Percentiles rank a stretch among this genome's conserved stretches.
Evolutionary conservation across 177 flowering plant species (phyloP).

Genomic region (Vitis hybrid): DNA sequence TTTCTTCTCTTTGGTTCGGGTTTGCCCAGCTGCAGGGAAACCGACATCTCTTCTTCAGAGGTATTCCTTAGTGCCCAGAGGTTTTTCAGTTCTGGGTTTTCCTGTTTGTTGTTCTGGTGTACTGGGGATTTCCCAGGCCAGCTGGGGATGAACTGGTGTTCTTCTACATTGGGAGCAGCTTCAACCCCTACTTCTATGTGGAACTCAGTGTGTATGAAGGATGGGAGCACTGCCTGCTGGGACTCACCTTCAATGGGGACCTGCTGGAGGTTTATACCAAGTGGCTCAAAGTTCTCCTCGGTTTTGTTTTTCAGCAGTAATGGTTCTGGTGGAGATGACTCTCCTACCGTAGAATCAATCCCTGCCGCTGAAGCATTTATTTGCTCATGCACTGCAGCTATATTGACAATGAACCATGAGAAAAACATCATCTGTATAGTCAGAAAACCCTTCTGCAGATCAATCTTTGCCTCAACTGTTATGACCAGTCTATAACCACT

Average conservation of each 20-base stretch:
- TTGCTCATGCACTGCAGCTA: slow-evolving; percentile 79
- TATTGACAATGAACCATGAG: slow-evolving; percentile 6
- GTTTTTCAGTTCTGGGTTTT: slow-evolving; percentile 19
- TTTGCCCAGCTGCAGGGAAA: slow-evolving; percentile 57
- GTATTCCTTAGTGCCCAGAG: slow-evolving; percentile 30
- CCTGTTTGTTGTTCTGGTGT: slow-evolving; percentile 19
- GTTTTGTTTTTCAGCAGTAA: slow-evolving; percentile 33
- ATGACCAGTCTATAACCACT: no score
- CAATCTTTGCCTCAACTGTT: no score
- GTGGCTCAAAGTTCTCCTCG: slow-evolving; percentile 55
- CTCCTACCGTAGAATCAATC: slow-evolving; percentile 67
- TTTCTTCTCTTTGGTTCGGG: slow-evolving; percentile 50
- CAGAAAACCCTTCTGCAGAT: background rate
- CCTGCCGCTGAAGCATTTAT: slow-evolving; percentile 60
- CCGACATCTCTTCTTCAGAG: slow-evolving; percentile 36
- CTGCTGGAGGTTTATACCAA: slow-evolving; percentile 44
- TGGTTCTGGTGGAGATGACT: slow-evolving; percentile 57
- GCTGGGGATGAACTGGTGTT: slow-evolving; percentile 74
- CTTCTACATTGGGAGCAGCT: slow-evolving; percentile 36
- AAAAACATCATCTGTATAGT: background rate
- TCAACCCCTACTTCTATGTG: slow-evolving; percentile 41
- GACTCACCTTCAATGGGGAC: slow-evolving; percentile 35
- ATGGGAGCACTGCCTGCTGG: slow-evolving; percentile 18
- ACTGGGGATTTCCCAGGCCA: slow-evolving; percentile 25
- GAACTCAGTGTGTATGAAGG: slow-evolving; percentile 32